phyloP scores from a whole-genome alignment of 1,139 yeast species.

The Saccharomyces hybrid region DNA sequence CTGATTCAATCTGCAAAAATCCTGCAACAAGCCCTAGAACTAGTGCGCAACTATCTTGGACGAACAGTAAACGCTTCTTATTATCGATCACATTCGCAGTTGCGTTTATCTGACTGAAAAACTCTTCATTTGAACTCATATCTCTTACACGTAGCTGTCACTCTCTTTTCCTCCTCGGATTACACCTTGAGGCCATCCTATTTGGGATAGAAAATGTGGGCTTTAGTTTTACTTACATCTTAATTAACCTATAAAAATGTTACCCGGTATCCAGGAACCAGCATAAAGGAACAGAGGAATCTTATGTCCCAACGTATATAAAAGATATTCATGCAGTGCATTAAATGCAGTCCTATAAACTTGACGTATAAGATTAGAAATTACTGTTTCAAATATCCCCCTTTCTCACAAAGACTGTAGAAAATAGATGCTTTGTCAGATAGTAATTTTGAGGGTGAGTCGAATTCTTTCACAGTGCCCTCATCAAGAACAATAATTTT shows the following conservation, averaged over 20 bases:
- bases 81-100: slow-evolving; percentile 22
- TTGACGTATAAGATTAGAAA: neutral
- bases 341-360: neutral
- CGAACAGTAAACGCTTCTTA: slow-evolving; percentile 38
- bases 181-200: no score
- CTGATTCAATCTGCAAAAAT: slow-evolving; percentile 57
- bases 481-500: slow-evolving; percentile 59
- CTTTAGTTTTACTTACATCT: neutral
- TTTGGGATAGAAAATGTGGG: no score
- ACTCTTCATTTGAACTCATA: slow-evolving; percentile 9
- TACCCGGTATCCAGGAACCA: neutral
- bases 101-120: slow-evolving; percentile 16
- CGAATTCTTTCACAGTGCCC: slow-evolving; percentile 67
- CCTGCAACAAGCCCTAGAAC: slow-evolving; percentile 69
- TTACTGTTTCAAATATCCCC: slow-evolving; percentile 30
- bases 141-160: neutral
- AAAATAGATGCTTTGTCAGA: slow-evolving; percentile 41
- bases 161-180: neutral
- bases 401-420: slow-evolving; percentile 45
- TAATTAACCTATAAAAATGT: neutral
- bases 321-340: no score
- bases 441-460: slow-evolving; percentile 47
- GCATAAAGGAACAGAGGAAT: no score
- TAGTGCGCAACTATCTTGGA: slow-evolving; percentile 61
- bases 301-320: no score